A percentile compares a stretch with the other conserved stretches of the same genome.
Conservation (phyloP, 257 asterid genomes). For the Nicotiana benthamiana region DNA sequence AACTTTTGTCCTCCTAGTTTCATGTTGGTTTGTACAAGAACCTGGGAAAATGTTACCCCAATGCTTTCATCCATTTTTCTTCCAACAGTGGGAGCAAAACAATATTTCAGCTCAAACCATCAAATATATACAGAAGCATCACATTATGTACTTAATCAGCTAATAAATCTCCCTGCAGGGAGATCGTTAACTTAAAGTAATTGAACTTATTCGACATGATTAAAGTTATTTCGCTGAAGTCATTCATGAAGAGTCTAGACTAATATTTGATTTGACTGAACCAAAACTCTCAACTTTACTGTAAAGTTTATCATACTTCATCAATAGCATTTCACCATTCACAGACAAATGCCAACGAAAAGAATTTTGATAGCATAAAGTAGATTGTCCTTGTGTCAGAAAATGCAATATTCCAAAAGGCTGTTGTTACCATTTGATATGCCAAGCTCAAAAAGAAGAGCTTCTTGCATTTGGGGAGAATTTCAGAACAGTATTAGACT, state of each 20-base stretch:
- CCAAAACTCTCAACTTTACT: not conserved
- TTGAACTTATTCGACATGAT: not conserved
- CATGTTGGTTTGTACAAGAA: not conserved
- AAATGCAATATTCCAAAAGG: not conserved
- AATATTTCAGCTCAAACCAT: not conserved
- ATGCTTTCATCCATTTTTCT: not conserved
- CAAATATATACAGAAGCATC: not conserved
- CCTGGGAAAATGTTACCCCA: not conserved
- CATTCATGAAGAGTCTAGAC: not conserved
- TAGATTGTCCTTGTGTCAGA: not conserved
- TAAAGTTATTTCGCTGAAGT: not conserved
- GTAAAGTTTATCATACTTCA: not conserved
- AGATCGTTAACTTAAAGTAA: too few species aligned
- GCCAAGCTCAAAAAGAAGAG: not conserved
- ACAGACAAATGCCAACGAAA: not conserved
- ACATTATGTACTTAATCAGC: not conserved
- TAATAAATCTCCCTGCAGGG: not conserved
- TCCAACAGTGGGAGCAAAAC: not conserved
- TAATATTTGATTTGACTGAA: not conserved
- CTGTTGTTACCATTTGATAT: not conserved
- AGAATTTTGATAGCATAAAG: not conserved
- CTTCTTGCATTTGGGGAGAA: not conserved
- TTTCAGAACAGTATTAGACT: not conserved
- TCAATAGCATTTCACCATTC: not conserved
- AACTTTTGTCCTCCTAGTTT: not conserved